Evolutionary conservation across 345 rosid genomes (phyloP).

Genomic region (Sonneratia alba): DNA sequence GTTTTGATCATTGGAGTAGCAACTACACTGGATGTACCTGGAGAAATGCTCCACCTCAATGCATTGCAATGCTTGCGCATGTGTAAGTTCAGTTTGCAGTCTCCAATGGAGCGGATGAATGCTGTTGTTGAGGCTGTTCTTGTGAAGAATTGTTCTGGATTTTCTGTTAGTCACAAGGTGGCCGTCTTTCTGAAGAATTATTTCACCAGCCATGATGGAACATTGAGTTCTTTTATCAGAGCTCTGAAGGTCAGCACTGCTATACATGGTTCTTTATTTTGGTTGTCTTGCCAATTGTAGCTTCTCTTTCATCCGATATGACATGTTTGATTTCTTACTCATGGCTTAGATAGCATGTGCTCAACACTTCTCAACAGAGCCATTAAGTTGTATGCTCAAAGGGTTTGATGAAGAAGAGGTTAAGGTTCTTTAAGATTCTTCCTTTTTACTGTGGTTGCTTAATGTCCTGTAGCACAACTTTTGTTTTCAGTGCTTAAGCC

Average conservation of each 20-base stretch:
- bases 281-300: not conserved
- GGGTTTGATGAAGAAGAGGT: constrained; percentile 33
- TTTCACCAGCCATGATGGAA: constrained; percentile 77
- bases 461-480: not conserved
- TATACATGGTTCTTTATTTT: not conserved
- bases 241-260: constrained; percentile 63
- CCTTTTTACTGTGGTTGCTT: not conserved
- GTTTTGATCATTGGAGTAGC: constrained; percentile 77
- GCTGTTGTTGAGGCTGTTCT: constrained; percentile 71
- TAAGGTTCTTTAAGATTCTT: constrained; percentile 28
- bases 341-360: constrained; percentile 73
- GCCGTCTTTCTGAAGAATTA: constrained; percentile 67
- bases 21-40: constrained; percentile 66
- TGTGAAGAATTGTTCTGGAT: constrained; percentile 64
- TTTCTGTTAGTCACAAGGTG: constrained; percentile 61
- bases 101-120: constrained; percentile 80
- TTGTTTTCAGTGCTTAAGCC: not conserved
- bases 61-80: constrained; percentile 57
- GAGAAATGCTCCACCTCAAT: constrained; percentile 47
- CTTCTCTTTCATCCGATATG: not conserved
- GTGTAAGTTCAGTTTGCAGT: constrained; percentile 59
- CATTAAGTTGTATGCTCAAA: constrained; percentile 50
- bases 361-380: constrained; percentile 70
- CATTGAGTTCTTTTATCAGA: constrained; percentile 72
- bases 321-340: not conserved